Evolutionary conservation across 208 protist genomes (phyloP).

Genomic region (Tritrichomonas musculus): DNA sequence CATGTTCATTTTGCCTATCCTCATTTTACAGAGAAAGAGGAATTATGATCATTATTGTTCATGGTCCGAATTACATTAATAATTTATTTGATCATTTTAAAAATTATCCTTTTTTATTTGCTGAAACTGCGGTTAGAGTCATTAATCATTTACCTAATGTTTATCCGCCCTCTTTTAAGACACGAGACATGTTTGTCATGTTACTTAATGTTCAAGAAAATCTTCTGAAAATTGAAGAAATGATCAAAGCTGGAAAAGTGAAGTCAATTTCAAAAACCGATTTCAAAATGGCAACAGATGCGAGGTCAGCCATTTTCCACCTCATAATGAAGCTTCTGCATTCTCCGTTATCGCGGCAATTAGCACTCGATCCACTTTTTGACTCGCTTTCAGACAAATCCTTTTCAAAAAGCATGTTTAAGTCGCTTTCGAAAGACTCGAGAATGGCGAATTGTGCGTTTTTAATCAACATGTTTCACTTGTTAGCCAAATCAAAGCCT

Average conservation of each 20-base stretch:
- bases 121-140: neutral
- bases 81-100: neutral
- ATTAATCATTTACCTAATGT: neutral
- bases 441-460: neutral
- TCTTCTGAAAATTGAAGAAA: neutral
- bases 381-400: too few species aligned
- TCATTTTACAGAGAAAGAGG: neutral
- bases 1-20: neutral
- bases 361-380: too few species aligned
- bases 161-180: neutral
- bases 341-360: too few species aligned
- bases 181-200: neutral
- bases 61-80: neutral
- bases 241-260: neutral
- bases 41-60: neutral
- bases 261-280: neutral
- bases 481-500: neutral
- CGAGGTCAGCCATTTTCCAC: neutral
- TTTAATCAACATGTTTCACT: neutral
- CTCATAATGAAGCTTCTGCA: neutral
- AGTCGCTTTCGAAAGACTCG: neutral
- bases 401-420: too few species aligned
- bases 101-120: conserved; percentile 8
- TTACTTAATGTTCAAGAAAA: neutral
- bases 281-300: too few species aligned